Conservation (phyloP, 768 basidiomycete species). For the Neoboletus magnificus region DNA sequence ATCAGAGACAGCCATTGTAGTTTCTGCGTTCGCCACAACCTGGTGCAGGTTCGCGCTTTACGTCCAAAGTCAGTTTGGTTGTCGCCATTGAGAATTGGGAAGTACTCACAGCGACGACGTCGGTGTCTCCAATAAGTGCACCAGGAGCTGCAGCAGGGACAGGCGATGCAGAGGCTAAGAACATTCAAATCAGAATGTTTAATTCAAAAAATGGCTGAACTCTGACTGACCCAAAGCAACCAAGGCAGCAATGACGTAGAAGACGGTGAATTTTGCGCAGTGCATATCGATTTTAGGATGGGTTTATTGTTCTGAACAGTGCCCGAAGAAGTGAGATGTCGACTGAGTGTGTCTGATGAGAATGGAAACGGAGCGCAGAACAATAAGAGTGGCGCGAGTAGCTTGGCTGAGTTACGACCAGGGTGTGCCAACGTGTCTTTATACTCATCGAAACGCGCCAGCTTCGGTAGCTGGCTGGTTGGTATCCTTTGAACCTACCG, state of each 20-base stretch:
- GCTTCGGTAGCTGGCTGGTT: too few species aligned
- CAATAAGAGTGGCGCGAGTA: conserved; percentile 29
- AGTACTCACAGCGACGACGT: conserved; percentile 19
- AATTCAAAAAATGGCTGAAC: neutral
- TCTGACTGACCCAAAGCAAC: conserved; percentile 24
- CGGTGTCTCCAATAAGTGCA: neutral
- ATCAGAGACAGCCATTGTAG: conserved; percentile 18
- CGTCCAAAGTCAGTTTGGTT: neutral
- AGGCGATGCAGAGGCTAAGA: conserved; percentile 28
- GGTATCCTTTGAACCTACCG: conserved; percentile 26
- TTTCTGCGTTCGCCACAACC: too few species aligned
- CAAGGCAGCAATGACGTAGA: conserved; percentile 31
- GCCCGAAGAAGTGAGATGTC: neutral
- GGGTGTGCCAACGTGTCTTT: conserved; percentile 14
- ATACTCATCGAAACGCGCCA: conserved; percentile 14
- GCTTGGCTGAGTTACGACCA: conserved; percentile 13
- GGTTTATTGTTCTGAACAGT: conserved; percentile 27
- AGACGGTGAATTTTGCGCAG: conserved; percentile 21
- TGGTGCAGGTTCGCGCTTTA: conserved; percentile 7
- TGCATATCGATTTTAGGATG: conserved; percentile 27
- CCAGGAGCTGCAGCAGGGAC: conserved; percentile 18
- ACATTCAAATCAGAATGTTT: neutral
- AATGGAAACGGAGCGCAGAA: conserved; percentile 17
- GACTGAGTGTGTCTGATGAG: neutral
- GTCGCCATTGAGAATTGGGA: too few species aligned